These are phyloP conservation scores for Russula olivacea DNA, from an alignment of 768 basidiomycete species.

Conservation along the genomic window DNA sequence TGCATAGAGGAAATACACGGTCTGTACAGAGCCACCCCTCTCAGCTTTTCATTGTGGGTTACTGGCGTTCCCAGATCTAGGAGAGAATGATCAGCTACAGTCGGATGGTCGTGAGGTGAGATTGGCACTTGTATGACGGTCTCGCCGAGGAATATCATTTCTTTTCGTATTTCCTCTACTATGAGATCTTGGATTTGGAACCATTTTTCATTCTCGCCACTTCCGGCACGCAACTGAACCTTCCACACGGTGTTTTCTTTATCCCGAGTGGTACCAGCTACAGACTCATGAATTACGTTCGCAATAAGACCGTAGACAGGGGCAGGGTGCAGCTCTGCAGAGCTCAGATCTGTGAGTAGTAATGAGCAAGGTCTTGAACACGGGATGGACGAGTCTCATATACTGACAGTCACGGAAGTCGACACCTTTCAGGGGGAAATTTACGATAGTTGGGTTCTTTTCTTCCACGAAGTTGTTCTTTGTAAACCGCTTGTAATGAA, in stretches of 20 bases:
- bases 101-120: slow-evolving; percentile 7
- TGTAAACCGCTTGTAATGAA: slow-evolving; percentile 95
- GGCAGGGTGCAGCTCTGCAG: slow-evolving; percentile 49
- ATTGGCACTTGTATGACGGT: slow-evolving; percentile 80
- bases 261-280: slow-evolving; percentile 91
- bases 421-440: slow-evolving; percentile 89
- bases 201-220: slow-evolving; percentile 87
- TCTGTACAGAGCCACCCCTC: neutral
- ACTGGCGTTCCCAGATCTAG: slow-evolving; percentile 23
- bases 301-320: slow-evolving; percentile 91
- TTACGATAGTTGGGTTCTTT: slow-evolving; percentile 98
- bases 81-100: slow-evolving; percentile 1
- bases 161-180: slow-evolving; percentile 92
- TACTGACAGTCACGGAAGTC: slow-evolving; percentile 88
- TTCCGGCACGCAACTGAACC: slow-evolving; percentile 71
- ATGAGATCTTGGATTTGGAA: slow-evolving; percentile 94
- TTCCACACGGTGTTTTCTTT: slow-evolving; percentile 93
- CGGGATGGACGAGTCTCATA: neutral
- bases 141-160: slow-evolving; percentile 97
- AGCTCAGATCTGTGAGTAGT: slow-evolving; percentile 63
- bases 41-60: neutral
- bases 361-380: neutral
- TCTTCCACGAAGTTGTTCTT: slow-evolving; percentile 97
- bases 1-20: neutral
- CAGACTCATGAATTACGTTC: slow-evolving; percentile 92